Base-by-base conservation (phyloP, 2,329 filamentous ascomycete species). In the Sarocladium brachiariae region DNA sequence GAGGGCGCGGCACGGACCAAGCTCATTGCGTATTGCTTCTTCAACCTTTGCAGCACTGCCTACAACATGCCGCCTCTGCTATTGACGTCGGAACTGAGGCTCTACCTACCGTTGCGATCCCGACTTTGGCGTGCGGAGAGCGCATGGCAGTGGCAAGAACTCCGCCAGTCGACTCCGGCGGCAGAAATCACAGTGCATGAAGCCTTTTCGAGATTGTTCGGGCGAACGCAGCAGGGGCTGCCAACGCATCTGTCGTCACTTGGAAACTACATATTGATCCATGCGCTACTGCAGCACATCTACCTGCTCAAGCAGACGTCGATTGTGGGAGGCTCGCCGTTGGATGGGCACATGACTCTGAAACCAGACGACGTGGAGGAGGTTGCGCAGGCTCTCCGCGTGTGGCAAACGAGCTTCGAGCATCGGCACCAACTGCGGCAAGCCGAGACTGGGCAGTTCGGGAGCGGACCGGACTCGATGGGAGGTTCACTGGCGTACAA, bases 241-340 rank as follows among this genome's bases (percentile, higher is more conserved):
- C 73, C 74, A 1, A 65, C 71, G 1, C 72, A 74, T 39, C 69
- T 80, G 51, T 80, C 78, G 0, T 80, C 81, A 0, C 65, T 86
- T 6, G 85, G 84, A 1, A 85, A 85, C 57, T 87, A 89, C 56
- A 77, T 87, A 7, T 70, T 89, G 30, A 84, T 89, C 2, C 84
- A 88, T 58, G 84, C 83, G 3, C 63, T 89, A 21, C 76, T 88
- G 10, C 85, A 89, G 58, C 83, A 87, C 54, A 83, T 89, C 14
- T 88, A 84, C 61, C 71, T 87, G 33, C 64, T 86, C 19, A 84
- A 85, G 57, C 80, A 85, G 58, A 81, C 79, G 0, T 78, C 75
- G 0, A 74, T 81, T 46, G 71, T 72, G 2, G 64, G 70, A 2
- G 67, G 72, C 1, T 70, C 73, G 2, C 70, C 72, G 1, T 79